Conservation (phyloP, 176 grass and related monocot genomes). For the Oryza glaberrima region DNA sequence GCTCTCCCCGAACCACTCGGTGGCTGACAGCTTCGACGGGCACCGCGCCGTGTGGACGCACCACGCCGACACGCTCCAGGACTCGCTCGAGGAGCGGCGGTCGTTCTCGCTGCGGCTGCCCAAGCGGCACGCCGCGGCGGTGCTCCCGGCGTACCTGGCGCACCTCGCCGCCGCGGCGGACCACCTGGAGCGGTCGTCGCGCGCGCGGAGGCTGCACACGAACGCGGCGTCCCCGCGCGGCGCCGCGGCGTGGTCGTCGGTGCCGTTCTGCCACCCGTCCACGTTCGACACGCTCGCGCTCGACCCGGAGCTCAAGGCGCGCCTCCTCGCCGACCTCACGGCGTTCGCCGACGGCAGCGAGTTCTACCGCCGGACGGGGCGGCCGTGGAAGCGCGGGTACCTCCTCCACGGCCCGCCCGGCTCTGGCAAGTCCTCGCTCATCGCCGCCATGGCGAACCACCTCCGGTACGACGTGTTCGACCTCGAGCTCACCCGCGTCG, state of each 20-base stretch:
- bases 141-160: constrained; percentile 74
- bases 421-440: constrained; percentile 90
- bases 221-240: constrained; percentile 59
- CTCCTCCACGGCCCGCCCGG: constrained; percentile 85
- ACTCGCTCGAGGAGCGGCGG: constrained; percentile 89
- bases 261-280: constrained; percentile 84
- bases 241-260: constrained; percentile 68
- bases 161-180: constrained; percentile 73
- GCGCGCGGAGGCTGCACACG: constrained; percentile 73
- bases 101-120: constrained; percentile 91
- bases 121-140: constrained; percentile 65
- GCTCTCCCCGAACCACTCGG: constrained; percentile 89
- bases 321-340: constrained; percentile 75
- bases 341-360: constrained; percentile 70
- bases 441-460: constrained; percentile 93
- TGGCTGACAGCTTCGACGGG: constrained; percentile 69
- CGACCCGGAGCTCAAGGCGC: constrained; percentile 66
- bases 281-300: constrained; percentile 95
- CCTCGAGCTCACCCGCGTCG: constrained; percentile 86
- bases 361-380: constrained; percentile 77
- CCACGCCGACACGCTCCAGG: constrained; percentile 90
- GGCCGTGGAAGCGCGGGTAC: constrained; percentile 92
- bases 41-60: constrained; percentile 85
- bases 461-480: constrained; percentile 95
- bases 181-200: constrained; percentile 77